Base-by-base conservation (phyloP, 768 basidiomycete genomes). In the Hydnomerulius pinastri region DNA sequence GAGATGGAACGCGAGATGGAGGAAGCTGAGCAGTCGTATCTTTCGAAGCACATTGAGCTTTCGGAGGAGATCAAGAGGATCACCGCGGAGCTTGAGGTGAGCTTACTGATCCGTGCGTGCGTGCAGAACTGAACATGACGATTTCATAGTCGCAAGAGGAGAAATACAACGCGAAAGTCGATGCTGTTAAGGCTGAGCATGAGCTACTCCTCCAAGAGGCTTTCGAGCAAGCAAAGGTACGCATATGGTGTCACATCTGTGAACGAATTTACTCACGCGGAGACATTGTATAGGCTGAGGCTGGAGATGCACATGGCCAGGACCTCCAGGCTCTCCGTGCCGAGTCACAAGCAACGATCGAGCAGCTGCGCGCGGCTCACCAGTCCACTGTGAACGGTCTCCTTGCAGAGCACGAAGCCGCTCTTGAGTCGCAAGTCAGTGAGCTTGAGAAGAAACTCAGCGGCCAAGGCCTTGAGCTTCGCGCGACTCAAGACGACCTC, bases 401-500 rank as follows among this genome's bases (percentile, higher is more conserved):
- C 25, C 79, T 82, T 59, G 71, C 76, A 2, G 87, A 90, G 45
- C 86, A 92, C 56, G 72, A 77, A 30, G 77, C 77, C n/a, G 57
- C 67, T 4, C 73, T 88, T 15, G 83, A 86, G 48, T 76, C 75
- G 15, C 77, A 87, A 57, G 71, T 80, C 33, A 74, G 76, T 46
- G 65, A 65, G 0, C 69, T 85, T 18, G 81, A 84, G 68, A 90
- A 90, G 71, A 78, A 79, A 60, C 76, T 88, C 43, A 73, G 73
- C 46, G 78, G 70, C 43, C 73, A 86, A 54, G 80, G 72, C 48
- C 71, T 92, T 25, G 89, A 92, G 57, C 78, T 93, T 36, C 90
- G 86, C 61, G 92, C 90, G 12, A 90, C 92, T 0, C 82, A 86
- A 60, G 90, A 93, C 54, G 90, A 92, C 64, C 82, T 94, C 29